Evolutionary conservation across 352 stramenopile genomes (phyloP), one percentile per base, ranked within the genome.

Genomic region (Phytophthora ramorum): DNA sequence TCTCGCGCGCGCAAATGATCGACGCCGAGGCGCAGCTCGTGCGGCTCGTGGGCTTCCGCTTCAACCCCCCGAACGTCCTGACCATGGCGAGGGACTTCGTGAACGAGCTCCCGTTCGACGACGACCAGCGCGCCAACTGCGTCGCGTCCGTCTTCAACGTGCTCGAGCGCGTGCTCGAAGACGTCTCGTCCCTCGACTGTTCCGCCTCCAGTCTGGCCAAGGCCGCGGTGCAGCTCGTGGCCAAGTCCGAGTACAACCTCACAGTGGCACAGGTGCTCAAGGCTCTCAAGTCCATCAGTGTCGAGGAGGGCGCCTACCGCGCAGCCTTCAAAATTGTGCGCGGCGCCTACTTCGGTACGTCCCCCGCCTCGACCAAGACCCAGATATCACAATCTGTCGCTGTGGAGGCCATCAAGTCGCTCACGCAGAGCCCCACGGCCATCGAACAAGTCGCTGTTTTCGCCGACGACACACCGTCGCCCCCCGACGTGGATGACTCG

Each of bases 61-160:
- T 94, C 32, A 90, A 86, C 26, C 81, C 83, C 22, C 80, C 81
- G 1, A 90, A 89, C 37, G 54, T 64, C 10, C 84, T 91, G 58
- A 87, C 78, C 0, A 90, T 90, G 56, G 81, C 82, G 4, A 78
- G 85, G 2, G 83, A 92, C 62, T 80, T 92, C 24, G 71, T 85
- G 6, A 51, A 78, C 34, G 68, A 84, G 10, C 55, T 89, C 9
- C 71, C 65, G 1, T 67, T 71, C 28, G 53, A 58, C 22, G 17
- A 51, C 14, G 56, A 76, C 28, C 58, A 38, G 13, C 62, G 68
- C 4, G 52, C 59, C 19, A 72, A 71, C 53, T 78, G 71, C 59
- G 55, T 79, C 24, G 63, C 63, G 2, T 79, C 74, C 1, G 71
- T 79, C 7, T 82, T 84, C 34, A 69, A 78, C 12, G 40, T 79